Base-by-base conservation (phyloP, 1,284 basidiomycete species). In the Sporisorium graminicola region DNA sequence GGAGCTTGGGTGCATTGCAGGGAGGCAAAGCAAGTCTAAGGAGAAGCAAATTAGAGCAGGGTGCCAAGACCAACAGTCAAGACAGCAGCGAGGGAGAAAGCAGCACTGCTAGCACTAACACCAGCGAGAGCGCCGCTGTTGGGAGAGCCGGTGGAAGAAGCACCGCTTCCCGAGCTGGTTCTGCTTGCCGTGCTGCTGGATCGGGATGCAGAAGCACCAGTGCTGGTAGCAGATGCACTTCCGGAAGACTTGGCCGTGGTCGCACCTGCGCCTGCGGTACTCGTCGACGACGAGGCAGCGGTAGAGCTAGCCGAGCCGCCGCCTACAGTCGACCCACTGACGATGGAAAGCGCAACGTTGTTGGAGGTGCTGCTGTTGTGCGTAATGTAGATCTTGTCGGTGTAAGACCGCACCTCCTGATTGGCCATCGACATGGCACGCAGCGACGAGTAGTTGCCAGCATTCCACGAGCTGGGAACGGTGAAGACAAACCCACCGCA, bases 401-500 rank as follows among this genome's bases (percentile, higher is more conserved):
- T 81, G 62, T 61, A 81, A n/a, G 75, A 78, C 46, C 72, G 58
- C n/a, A 81, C 37, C 20, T 49, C 26, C 24, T 67, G 59, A 31
- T 81, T 44, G 31, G 74, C 51, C 14, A 71, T 44, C 54, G 63
- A 74, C 26, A 47, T 75, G 46, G 78, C 78, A 8, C 79, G 60
- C 22, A 81, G 33, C 3, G 63, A 57, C 24, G 75, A 42, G 60
- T 76, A 81, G 62, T 81, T 80, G 9, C 79, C 79, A 16, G 63
- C 63, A 13, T 63, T 67, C 78, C 78, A 81, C 46, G 58, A 71
- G 73, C 55, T 65, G n/a, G 79, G 78, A 0, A 81, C 67, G 52
- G 71, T 71, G 31, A 78, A 81, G 40, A 69, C 64, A 35, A 76
- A 77, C 6, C 71, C 67, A 51, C 79, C 79, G 42, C 79, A 81